These are phyloP conservation scores for Tricholoma sp. DNA, from an alignment of 768 basidiomycete species.

Conservation along the genomic window DNA sequence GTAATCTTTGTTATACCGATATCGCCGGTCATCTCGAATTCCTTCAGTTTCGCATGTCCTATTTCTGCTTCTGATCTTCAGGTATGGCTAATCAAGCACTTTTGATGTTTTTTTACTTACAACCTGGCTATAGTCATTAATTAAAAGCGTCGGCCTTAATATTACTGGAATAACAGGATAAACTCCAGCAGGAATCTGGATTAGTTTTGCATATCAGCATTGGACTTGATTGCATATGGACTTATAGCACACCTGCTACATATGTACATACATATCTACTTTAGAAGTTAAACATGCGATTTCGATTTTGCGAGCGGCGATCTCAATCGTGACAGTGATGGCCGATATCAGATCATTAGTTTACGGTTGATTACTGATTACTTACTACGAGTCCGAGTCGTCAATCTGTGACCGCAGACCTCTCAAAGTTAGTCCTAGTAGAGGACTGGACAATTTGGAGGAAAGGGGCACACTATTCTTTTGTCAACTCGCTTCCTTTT, in stretches of 20 bases:
- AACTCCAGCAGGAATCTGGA: not conserved
- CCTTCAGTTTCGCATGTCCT: slow-evolving; percentile 63
- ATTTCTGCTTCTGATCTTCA: slow-evolving; percentile 29
- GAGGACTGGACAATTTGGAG: slow-evolving; percentile 29
- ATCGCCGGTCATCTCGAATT: slow-evolving; percentile 60
- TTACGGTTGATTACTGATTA: no score
- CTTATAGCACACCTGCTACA: no score
- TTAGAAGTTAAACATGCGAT: no score
- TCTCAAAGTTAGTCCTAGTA: slow-evolving; percentile 30
- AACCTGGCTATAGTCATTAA: slow-evolving; percentile 4
- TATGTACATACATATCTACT: no score
- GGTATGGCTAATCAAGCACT: slow-evolving; percentile 16
- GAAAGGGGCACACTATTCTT: slow-evolving; percentile 34
- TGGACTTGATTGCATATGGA: not conserved
- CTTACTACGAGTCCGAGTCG: not conserved
- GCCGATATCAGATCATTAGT: no score
- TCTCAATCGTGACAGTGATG: no score
- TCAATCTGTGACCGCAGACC: not conserved
- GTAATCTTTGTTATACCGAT: slow-evolving; percentile 61
- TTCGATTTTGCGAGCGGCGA: no score
- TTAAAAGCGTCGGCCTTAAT: slow-evolving; percentile 10
- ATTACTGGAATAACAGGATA: not conserved
- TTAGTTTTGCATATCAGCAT: not conserved
- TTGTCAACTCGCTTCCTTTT: slow-evolving; percentile 38
- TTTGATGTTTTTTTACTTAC: not conserved